Evolutionary conservation across 2,329 filamentous ascomycete genomes (phyloP), one percentile per base, ranked within the genome.

Genomic region (Trichoderma koningii): DNA sequence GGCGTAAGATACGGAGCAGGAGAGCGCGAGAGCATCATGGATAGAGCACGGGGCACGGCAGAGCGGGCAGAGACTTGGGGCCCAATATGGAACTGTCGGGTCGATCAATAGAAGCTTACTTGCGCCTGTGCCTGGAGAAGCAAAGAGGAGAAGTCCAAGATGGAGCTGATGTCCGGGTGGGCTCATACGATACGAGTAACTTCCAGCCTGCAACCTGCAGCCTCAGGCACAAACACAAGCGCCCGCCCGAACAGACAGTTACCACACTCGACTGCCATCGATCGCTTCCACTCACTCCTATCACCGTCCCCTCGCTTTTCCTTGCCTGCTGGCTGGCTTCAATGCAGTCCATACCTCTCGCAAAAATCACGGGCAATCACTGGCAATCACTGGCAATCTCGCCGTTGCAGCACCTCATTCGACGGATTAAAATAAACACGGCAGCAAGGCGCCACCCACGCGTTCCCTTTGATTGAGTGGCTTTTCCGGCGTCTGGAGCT

Each of bases 381-480:
- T 17, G n/a, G n/a, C n/a, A n/a, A n/a, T n/a, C n/a, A 23, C 47
- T 17, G 34, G 10, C 34, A 38, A 38, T 38, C 34, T 38, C 34
- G 10, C 34, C 34, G 12, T 38, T 10, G 23, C 30, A 53, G 51
- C 51, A 41, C 44, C 42, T 45, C 41, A 50, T 62, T 62, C 48
- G 59, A 62, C 48, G 34, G 59, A 62, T 62, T 62, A 62, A 62
- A 62, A 62, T 62, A 62, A 62, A 53, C 59, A 62, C 59, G 48
- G 59, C 59, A 62, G 59, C 59, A 62, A 52, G n/a, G 59, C 59
- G 59, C 48, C 59, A 30, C 48, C 55, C 21, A 62, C 51, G 59
- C 59, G 59, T 30, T 21, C 48, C 38, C 59, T 56, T 55, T 56
- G 45, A 64, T 64, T 64, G 61, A 42, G 52, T 64, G 61, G 52